Evolutionary conservation across 2,329 filamentous ascomycete species (phyloP), one percentile per base, ranked within the genome.

Genomic region (Trichophyton benhamiae): DNA sequence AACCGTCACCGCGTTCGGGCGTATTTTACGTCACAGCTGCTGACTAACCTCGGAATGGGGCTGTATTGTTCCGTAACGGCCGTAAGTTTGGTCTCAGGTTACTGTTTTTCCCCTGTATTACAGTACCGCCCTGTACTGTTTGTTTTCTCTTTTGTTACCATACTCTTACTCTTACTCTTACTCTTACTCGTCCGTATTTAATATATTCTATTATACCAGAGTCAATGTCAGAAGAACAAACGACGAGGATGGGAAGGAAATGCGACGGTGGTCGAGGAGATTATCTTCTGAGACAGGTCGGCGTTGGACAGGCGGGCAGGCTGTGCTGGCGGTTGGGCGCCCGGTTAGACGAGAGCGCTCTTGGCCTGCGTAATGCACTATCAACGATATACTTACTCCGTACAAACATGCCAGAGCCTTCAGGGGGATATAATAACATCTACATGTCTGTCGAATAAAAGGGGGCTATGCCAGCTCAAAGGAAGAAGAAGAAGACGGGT

Each of bases 1-100:
- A 68, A 53, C 49, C 22, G 49, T 53, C 49, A 53, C 49, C 49
- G 49, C 49, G 49, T 53, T 38, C 49, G 17, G 27, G 49, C 22
- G 49, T 53, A 53, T 53, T 53, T 53, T 53, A 53, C 49, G 49
- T 53, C 49, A 53, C 49, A n/a, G 49, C 49, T 27, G 49, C 49
- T 53, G 49, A 53, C 49, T 53, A 53, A 53, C 25, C 49, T 20
- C 49, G 22, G 22, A 7, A 53, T 25, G 13, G 49, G 20, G 49
- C 46, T 17, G 49, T 53, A 53, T 53, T 30, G 49, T 30, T 53
- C 46, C 46, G 46, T 52, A 52, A 52, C 46, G 46, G 46, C 46
- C 46, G 46, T 52, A 52, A 9, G 7, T 52, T 27, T 25, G 22
- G 17, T 9, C 17, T 13, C 17, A 20, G 6, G 3, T 17, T 52